Percentiles rank a stretch among this genome's conserved stretches.
Evolutionary conservation across 163 green algal genomes (phyloP).

Genomic region (Chlorella variabilis): DNA sequence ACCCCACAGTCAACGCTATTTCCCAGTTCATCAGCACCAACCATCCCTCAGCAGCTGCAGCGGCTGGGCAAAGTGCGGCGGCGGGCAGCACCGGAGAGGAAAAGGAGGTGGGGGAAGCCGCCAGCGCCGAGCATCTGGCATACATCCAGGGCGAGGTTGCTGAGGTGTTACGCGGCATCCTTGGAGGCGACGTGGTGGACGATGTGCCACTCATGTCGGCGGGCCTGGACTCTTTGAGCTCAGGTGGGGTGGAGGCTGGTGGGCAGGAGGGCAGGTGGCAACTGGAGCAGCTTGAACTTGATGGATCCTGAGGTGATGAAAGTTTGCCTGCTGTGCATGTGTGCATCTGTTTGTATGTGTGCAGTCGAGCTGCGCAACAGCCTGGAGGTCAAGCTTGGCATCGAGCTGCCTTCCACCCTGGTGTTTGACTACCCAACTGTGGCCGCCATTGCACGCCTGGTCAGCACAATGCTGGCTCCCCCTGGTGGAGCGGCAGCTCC

Average conservation of each 20-base stretch:
- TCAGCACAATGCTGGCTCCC: conserved; percentile 29
- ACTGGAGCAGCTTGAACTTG: too few relatives aligned
- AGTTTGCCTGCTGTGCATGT: too few relatives aligned
- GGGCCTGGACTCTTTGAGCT: conserved; percentile 83
- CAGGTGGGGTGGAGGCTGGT: conserved; percentile 8
- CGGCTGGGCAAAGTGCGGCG: background rate
- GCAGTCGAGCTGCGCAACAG: conserved; percentile 62
- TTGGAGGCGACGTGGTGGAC: conserved; percentile 19
- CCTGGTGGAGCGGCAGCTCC: background rate
- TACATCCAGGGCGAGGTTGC: conserved; percentile 31
- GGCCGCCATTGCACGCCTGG: conserved; percentile 38
- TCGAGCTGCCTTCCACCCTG: conserved; percentile 63
- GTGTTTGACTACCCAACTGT: conserved; percentile 71
- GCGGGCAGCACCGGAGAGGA: background rate
- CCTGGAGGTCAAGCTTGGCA: conserved; percentile 49
- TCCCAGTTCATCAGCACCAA: conserved; percentile 16
- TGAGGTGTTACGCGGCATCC: conserved; percentile 29
- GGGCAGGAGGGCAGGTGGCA: too few relatives aligned
- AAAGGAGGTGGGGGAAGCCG: background rate
- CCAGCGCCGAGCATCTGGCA: conserved; percentile 9
- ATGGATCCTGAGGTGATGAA: too few relatives aligned
- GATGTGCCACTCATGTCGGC: conserved; percentile 81
- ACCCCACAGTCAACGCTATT: conserved; percentile 71
- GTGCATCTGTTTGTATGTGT: too few relatives aligned
- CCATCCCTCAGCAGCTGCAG: background rate